Evolutionary conservation across 1,284 basidiomycete species (phyloP), one percentile per base, ranked within the genome.

Genomic region (Neolentinus lepideus): DNA sequence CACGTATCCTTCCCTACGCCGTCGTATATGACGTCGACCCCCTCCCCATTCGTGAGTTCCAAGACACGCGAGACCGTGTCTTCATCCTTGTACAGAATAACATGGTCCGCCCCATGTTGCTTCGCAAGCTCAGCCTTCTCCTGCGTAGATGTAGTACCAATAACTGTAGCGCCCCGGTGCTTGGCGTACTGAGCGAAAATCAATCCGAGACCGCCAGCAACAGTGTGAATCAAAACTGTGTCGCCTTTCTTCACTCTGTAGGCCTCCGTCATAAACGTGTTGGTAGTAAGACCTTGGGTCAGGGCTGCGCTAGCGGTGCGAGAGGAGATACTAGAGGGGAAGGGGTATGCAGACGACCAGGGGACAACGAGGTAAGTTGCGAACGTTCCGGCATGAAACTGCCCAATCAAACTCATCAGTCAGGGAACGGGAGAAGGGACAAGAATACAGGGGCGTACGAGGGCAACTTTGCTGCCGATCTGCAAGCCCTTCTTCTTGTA

Each of bases 1-100:
- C 67, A 90, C 78, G 92, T 95, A 68, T 92, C 90, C 71, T 89
- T 93, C 9, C 96, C 96, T 22, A 99, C 93, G 45, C 95, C 94
- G 68, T 99, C 95, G 66, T 89, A 97, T 33, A 95, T 80, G 11
- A 82, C 94, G 62, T 94, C 79, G 9, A 94, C 90, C 21, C 95
- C 95, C 63, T 88, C 79, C 1, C 90, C 91, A 53, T 82, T 81
- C 0, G 94, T 95, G 55, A 96, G 74, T 63, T 88, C 84, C 55
- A 90, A 64, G 19, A 92, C 88, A 57, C 85, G 78, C 56, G 82
- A 64, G 14, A 87, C 84, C 0, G 86, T 85, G 62, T 90, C 77
- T 60, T 91, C 86, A 50, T 78, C 73, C 46, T 81, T 81, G 68
- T 96, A 94, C 53, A 94, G 68, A 58, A 98, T 87, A 46, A 97